Conservation (phyloP, 2,329 filamentous ascomycete genomes). For the Pseudogymnoascus destructans region DNA sequence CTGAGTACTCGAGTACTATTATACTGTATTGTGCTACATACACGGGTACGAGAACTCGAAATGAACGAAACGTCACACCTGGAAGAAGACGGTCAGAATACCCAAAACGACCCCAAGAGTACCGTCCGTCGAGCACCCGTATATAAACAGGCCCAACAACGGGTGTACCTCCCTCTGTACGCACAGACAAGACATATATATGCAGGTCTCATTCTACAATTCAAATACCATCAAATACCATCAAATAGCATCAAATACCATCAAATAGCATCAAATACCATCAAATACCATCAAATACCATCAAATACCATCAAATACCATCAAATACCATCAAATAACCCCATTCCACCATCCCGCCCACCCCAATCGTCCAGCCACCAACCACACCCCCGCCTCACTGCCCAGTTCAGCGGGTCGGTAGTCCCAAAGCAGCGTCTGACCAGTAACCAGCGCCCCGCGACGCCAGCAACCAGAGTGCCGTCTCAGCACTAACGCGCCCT, state of each 20-base stretch:
- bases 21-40: neutral
- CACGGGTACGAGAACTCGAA: neutral
- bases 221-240: slow-evolving; percentile 1
- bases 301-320: no score
- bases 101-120: neutral
- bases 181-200: neutral
- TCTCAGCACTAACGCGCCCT: slow-evolving; percentile 3
- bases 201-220: neutral
- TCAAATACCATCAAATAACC: no score
- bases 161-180: neutral
- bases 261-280: no score
- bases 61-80: neutral
- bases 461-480: slow-evolving; percentile 4
- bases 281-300: no score
- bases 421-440: neutral
- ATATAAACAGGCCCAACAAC: slow-evolving; percentile 1
- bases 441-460: neutral
- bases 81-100: neutral
- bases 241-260: neutral
- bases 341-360: neutral
- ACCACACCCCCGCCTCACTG: neutral
- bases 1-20: no score
- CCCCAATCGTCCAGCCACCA: neutral
- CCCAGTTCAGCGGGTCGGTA: slow-evolving; percentile 7
- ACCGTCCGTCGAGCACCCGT: neutral